Conservation (phyloP, 345 rosid species). For the Brassica rapa region DNA sequence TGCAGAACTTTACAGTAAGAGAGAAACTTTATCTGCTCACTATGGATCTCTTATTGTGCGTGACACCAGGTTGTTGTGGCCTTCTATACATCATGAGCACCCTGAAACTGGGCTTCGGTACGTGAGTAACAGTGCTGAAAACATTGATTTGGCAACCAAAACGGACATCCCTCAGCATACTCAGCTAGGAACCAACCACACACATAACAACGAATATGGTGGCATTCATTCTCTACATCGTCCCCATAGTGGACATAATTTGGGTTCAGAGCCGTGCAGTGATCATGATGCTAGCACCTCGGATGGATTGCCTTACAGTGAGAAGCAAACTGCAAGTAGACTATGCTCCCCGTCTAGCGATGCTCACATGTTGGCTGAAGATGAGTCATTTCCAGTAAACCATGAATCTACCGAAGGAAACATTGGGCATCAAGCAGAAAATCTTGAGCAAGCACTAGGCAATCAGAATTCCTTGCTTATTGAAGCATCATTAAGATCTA, state of each 20-base stretch:
- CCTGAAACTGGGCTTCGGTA: conserved; percentile 44
- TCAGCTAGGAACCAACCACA: conserved; percentile 32
- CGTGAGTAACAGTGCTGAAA: conserved; percentile 43
- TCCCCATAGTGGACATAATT: conserved; percentile 45
- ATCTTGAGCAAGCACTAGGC: conserved; percentile 40
- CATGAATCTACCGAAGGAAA: conserved; percentile 46
- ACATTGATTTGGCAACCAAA: conserved; percentile 47
- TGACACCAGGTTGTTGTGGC: conserved; percentile 58
- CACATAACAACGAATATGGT: conserved; percentile 24
- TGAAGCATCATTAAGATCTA: conserved; percentile 85
- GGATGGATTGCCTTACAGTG: conserved; percentile 62
- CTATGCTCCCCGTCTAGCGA: conserved; percentile 57
- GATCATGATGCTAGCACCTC: conserved; percentile 89
- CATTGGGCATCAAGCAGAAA: conserved; percentile 41
- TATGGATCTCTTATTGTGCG: conserved; percentile 64
- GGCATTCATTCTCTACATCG: conserved; percentile 30
- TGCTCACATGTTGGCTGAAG: conserved; percentile 58
- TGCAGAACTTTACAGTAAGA: conserved; percentile 63
- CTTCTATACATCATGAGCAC: conserved; percentile 50
- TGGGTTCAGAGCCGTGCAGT: conserved; percentile 79
- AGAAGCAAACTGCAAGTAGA: conserved; percentile 48
- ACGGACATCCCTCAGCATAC: conserved; percentile 47
- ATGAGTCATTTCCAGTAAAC: conserved; percentile 57
- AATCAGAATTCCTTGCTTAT: conserved; percentile 60
- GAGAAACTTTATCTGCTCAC: conserved; percentile 72